A percentile compares a stretch with the other conserved stretches of the same genome.
These are phyloP conservation scores for Fusarium sp. DNA, from an alignment of 2,329 filamentous ascomycete species.

Conservation along the genomic window DNA sequence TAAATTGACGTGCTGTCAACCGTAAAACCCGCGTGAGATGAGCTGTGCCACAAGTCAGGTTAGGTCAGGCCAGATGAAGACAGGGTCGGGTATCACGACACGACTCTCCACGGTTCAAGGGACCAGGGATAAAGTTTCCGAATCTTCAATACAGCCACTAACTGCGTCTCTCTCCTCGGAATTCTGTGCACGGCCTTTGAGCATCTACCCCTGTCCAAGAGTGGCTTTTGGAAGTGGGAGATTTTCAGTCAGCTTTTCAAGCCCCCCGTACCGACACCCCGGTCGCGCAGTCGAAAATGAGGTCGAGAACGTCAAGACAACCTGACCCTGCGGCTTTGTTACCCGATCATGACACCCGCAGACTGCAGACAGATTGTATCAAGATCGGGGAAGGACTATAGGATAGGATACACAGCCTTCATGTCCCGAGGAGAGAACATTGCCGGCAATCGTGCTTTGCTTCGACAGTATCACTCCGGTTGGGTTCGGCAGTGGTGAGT, in stretches of 20 bases:
- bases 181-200: background rate
- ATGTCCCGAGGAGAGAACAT: background rate
- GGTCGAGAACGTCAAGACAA: conserved; percentile 33
- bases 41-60: conserved; percentile 14
- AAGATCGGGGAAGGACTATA: conserved; percentile 22
- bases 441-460: conserved; percentile 9
- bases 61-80: background rate
- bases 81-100: conserved; percentile 3
- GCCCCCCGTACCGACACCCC: conserved; percentile 16
- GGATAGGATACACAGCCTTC: background rate
- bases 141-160: conserved; percentile 8
- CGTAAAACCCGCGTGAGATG: background rate
- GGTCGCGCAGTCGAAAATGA: conserved; percentile 18
- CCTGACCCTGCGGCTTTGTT: background rate
- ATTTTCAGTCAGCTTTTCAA: background rate
- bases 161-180: conserved; percentile 2
- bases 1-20: background rate
- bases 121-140: conserved; percentile 25
- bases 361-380: conserved; percentile 3
- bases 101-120: background rate
- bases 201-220: background rate
- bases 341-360: conserved; percentile 20
- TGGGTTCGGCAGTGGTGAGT: conserved; percentile 12
- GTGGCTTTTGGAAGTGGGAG: background rate
- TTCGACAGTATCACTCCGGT: background rate